Percentiles rank a stretch among this genome's conserved stretches.
Conservation (phyloP, 2,329 filamentous ascomycete genomes). For the Polytolypa hystricis region DNA sequence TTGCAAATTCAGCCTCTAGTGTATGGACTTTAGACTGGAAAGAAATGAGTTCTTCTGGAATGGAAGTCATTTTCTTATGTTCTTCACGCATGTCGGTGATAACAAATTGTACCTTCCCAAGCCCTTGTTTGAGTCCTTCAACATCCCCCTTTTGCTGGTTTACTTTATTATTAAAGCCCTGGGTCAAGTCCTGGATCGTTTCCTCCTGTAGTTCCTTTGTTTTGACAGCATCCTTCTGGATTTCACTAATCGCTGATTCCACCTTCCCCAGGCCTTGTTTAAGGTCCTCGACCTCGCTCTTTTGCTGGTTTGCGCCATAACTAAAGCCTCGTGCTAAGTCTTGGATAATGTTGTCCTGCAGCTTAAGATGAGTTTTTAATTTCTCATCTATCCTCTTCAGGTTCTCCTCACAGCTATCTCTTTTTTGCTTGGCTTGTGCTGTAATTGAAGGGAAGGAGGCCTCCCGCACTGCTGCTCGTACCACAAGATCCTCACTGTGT, state of each 20-base stretch:
- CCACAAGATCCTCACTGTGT: slow-evolving; percentile 26
- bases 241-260: background rate
- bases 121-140: background rate
- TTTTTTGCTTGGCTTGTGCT: slow-evolving; percentile 14
- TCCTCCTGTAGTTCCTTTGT: background rate
- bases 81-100: background rate
- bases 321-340: background rate
- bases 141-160: background rate
- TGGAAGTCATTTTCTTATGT: background rate
- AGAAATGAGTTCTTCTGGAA: too few relatives aligned
- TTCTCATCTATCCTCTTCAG: slow-evolving; percentile 15
- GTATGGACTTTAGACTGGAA: too few relatives aligned
- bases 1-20: background rate
- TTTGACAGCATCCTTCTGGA: background rate
- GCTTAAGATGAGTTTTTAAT: slow-evolving; percentile 12
- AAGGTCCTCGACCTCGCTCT: background rate
- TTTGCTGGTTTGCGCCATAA: background rate
- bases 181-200: background rate
- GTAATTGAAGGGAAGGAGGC: slow-evolving; percentile 17
- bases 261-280: background rate
- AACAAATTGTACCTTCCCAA: too few relatives aligned
- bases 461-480: slow-evolving; percentile 13
- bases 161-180: too few relatives aligned
- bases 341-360: slow-evolving; percentile 8
- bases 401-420: slow-evolving; percentile 13